Percentiles rank a stretch among this genome's conserved stretches.
phyloP scores from a whole-genome alignment of 2,329 filamentous ascomycete genomes.

The Aureobasidium sp. region DNA sequence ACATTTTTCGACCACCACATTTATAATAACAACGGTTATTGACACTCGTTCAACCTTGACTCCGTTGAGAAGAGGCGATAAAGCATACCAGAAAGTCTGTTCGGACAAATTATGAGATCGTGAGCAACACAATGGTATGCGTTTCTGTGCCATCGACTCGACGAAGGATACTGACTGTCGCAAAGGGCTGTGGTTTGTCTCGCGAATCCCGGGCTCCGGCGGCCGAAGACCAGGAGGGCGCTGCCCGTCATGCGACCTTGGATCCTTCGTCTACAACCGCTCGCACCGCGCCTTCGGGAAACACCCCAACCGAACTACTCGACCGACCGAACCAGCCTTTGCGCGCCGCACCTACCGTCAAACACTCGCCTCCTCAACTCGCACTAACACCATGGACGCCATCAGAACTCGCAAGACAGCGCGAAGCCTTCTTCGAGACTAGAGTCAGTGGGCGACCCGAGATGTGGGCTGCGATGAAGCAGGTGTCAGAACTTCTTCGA shows the following conservation, averaged over 20 bases:
- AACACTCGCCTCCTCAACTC: slow-evolving; percentile 12
- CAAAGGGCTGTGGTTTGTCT: slow-evolving; percentile 9
- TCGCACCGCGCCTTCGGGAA: background rate
- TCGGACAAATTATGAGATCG: background rate
- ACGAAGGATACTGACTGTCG: background rate
- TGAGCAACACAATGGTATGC: slow-evolving; percentile 12
- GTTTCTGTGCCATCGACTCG: background rate
- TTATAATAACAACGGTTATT: background rate
- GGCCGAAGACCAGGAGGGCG: background rate
- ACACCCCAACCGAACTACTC: background rate
- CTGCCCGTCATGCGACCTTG: background rate
- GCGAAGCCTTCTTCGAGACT: slow-evolving; percentile 83
- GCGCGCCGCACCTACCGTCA: slow-evolving; percentile 16
- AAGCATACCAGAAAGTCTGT: background rate
- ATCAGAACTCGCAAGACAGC: slow-evolving; percentile 58
- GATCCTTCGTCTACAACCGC: background rate
- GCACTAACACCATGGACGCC: slow-evolving; percentile 55
- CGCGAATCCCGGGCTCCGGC: slow-evolving; percentile 5
- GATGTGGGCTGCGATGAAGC: slow-evolving; percentile 68
- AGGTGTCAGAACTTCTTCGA: slow-evolving; percentile 61
- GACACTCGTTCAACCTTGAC: background rate
- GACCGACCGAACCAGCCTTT: slow-evolving; percentile 22
- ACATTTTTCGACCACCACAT: background rate
- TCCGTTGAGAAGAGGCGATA: background rate
- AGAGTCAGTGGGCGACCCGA: slow-evolving; percentile 68